A percentile compares a stretch with the other conserved stretches of the same genome.
Evolutionary conservation across 768 basidiomycete species (phyloP).

Genomic region (Boletales sp.): DNA sequence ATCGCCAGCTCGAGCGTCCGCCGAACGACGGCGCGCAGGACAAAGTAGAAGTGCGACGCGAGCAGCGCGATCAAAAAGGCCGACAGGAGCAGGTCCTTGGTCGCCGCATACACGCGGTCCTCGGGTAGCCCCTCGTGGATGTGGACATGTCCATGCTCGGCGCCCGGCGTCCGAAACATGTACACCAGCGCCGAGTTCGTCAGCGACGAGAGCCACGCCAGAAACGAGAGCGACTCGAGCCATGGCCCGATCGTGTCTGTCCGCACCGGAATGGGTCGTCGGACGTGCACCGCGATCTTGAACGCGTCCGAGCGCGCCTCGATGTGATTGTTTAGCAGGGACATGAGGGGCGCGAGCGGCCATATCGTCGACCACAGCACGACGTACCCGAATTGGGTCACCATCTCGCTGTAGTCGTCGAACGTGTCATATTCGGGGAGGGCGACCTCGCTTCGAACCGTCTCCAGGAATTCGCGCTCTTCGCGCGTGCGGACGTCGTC

Average conservation of each 20-base stretch:
- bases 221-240: slow-evolving; percentile 82
- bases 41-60: slow-evolving; percentile 83
- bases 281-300: slow-evolving; percentile 84
- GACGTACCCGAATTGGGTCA: slow-evolving; percentile 91
- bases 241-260: slow-evolving; percentile 93
- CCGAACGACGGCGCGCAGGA: slow-evolving; percentile 58
- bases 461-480: slow-evolving; percentile 78
- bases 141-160: not conserved
- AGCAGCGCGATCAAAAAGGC: slow-evolving; percentile 72
- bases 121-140: not conserved
- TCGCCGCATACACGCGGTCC: slow-evolving; percentile 33
- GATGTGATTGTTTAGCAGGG: slow-evolving; percentile 87
- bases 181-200: slow-evolving; percentile 90
- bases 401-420: slow-evolving; percentile 95
- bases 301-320: slow-evolving; percentile 93
- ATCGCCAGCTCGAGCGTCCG: slow-evolving; percentile 71
- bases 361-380: slow-evolving; percentile 91
- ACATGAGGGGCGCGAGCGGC: slow-evolving; percentile 88
- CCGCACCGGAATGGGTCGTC: slow-evolving; percentile 82
- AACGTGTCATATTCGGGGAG: slow-evolving; percentile 81
- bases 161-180: slow-evolving; percentile 62
- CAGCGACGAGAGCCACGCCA: slow-evolving; percentile 86
- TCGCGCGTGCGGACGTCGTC: slow-evolving; percentile 40
- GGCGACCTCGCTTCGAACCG: slow-evolving; percentile 70
- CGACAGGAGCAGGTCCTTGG: slow-evolving; percentile 52